Evolutionary conservation across 768 basidiomycete species (phyloP), one percentile per base, ranked within the genome.

Genomic region (Macrolepiota fuliginosa): DNA sequence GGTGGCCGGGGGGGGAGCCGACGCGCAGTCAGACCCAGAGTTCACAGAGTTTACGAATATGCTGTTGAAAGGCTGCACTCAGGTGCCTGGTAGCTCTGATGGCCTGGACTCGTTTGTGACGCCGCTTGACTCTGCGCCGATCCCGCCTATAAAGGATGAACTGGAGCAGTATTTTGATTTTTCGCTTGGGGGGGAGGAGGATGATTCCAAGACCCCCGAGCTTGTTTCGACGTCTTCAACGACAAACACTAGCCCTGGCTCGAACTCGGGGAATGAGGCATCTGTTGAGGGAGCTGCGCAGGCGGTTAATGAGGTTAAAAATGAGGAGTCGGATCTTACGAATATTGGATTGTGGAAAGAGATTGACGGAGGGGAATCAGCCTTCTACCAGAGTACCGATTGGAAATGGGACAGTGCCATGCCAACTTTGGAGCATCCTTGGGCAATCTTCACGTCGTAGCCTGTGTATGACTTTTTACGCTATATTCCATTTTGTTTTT

Each of bases 341-440:
- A 80, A 85, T 54, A 73, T 89, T 39, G 84, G 85, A 50, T 71
- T 81, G 56, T 85, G 83, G 77, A 83, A 84, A 69, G 89, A 89
- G 71, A 84, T 92, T 37, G 88, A 91, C 66, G 88, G 88, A 45
- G 89, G 90, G 55, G 89, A 91, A 75, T 82, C 84, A 17, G 79
- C 87, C 51, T 91, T 87, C 70, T 91, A 84, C 74, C 80, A 82
- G 65, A 65, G 78, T 27, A 74, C 73, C 56, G 81, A 81, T 45
- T 92, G 87, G 87, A 91, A 89, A 74, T 92, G 85, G 84, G 90
- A 90, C 58, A 80, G 82, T 65, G 70, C 79, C 37, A 90, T 92
- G 89, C 74, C 80, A 62, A 74, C 82, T 46, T 69, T 79, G 64
- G 90, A 91, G 5, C 85, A 83, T 69, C 80, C 88, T 24, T 92